Percentiles rank a stretch among this genome's conserved stretches.
Evolutionary conservation across 1,284 basidiomycete genomes (phyloP).

Genomic region (Trichosporon asahii): DNA sequence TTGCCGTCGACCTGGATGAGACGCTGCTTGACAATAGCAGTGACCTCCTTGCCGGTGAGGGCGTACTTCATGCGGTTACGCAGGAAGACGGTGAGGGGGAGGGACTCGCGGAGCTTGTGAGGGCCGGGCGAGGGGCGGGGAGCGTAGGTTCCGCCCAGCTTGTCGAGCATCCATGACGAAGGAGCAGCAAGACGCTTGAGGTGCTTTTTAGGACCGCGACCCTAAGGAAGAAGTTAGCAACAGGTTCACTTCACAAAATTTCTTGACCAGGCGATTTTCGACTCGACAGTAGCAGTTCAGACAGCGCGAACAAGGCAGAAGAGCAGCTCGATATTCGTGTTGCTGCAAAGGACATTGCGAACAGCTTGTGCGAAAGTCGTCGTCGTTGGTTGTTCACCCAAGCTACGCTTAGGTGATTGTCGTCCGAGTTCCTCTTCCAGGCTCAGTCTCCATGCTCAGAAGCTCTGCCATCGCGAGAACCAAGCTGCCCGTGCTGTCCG

Average conservation of each 20-base stretch:
- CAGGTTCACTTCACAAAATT: not conserved
- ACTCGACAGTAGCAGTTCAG: not conserved
- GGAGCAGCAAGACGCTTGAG: conserved; percentile 97
- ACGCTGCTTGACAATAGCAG: conserved; percentile 90
- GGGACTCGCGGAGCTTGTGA: conserved; percentile 97
- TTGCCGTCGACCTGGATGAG: conserved; percentile 98
- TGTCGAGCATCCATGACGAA: conserved; percentile 99
- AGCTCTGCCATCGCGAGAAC: not conserved
- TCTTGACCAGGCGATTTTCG: not conserved
- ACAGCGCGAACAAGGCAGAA: not conserved
- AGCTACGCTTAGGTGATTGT: not conserved
- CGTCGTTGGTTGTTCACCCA: not conserved
- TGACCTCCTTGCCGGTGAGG: conserved; percentile 92
- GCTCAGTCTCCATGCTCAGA: not conserved
- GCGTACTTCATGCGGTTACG: conserved; percentile 99
- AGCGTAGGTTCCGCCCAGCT: conserved; percentile 95
- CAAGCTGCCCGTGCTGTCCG: not conserved
- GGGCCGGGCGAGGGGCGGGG: conserved; percentile 96
- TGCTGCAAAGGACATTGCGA: too few species aligned
- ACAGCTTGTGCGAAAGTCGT: too few species aligned
- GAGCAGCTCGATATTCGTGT: not conserved
- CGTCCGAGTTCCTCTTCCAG: not conserved
- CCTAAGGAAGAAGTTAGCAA: conserved; percentile 56
- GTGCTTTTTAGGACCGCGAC: conserved; percentile 98
- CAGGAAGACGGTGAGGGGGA: conserved; percentile 90